These are phyloP conservation scores for Umbelopsis sp. DNA, from an alignment of 192 early-diverging fungal genomes.

Conservation along the genomic window DNA sequence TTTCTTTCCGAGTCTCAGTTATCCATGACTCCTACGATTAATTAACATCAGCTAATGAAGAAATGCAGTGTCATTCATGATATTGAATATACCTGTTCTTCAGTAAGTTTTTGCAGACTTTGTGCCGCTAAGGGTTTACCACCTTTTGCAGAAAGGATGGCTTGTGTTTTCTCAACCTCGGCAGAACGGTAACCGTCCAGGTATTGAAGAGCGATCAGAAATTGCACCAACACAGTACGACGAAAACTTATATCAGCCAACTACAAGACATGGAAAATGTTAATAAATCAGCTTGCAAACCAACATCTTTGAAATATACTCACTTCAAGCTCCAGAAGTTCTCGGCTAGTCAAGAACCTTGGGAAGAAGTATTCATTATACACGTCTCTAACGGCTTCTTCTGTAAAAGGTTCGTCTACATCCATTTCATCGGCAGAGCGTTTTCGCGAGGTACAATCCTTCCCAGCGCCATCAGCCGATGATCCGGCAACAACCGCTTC, in stretches of 20 bases:
- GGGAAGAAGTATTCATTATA: constrained; percentile 65
- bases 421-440: constrained; percentile 12
- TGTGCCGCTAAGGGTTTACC: constrained; percentile 49
- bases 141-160: constrained; percentile 52
- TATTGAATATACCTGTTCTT: constrained; percentile 42
- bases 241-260: constrained; percentile 82
- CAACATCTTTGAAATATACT: not conserved
- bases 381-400: not conserved
- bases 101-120: not conserved
- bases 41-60: not conserved
- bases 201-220: constrained; percentile 86
- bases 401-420: constrained; percentile 3
- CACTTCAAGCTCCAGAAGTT: constrained; percentile 78
- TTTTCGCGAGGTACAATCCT: not conserved
- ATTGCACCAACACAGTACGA: constrained; percentile 84
- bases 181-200: constrained; percentile 55
- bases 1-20: constrained; percentile 46
- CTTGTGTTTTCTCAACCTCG: constrained; percentile 49
- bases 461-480: constrained; percentile 8
- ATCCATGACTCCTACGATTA: constrained; percentile 55
- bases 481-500: constrained; percentile 26
- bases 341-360: constrained; percentile 72
- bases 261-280: constrained; percentile 44
- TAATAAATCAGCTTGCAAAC: not conserved
- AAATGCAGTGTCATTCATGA: too few species aligned